phyloP scores from a whole-genome alignment of 768 basidiomycete genomes.

The Russula emetica region DNA sequence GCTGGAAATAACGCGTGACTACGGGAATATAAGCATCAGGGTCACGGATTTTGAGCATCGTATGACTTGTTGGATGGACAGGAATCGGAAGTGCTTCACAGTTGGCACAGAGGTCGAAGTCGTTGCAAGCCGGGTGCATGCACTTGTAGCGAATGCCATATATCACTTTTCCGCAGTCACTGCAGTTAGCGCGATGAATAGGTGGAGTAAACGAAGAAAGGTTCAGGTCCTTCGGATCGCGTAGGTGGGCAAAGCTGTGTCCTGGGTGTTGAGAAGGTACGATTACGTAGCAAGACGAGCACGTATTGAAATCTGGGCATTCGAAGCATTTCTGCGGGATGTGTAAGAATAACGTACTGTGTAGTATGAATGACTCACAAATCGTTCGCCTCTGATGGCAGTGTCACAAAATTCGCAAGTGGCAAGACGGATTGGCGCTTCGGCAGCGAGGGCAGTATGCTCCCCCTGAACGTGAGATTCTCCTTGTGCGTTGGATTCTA shows the following conservation, averaged over 20 bases:
- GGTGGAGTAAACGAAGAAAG: neutral
- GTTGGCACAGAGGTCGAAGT: constrained; percentile 73
- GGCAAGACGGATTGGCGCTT: constrained; percentile 52
- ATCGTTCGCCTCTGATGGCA: constrained; percentile 63
- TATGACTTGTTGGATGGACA: constrained; percentile 67
- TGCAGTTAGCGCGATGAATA: constrained; percentile 56
- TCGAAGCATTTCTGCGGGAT: constrained; percentile 64
- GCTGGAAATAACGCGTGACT: constrained; percentile 34
- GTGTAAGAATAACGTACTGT: neutral
- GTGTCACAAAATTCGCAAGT: constrained; percentile 77
- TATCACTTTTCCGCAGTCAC: constrained; percentile 56
- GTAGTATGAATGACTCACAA: constrained; percentile 45
- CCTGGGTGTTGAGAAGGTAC: constrained; percentile 67
- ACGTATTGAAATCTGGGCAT: constrained; percentile 86
- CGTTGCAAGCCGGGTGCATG: constrained; percentile 69
- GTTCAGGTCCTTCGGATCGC: constrained; percentile 50
- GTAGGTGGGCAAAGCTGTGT: constrained; percentile 68
- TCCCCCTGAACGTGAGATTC: constrained; percentile 3
- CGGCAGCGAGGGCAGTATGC: neutral
- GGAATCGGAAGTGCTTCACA: constrained; percentile 81
- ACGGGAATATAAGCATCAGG: constrained; percentile 45
- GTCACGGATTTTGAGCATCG: constrained; percentile 68
- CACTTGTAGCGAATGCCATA: constrained; percentile 77
- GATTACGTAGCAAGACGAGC: constrained; percentile 66
- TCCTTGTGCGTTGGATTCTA: neutral